phyloP scores from a whole-genome alignment of 2,329 filamentous ascomycete species.

The Niveomyces coronatus region DNA sequence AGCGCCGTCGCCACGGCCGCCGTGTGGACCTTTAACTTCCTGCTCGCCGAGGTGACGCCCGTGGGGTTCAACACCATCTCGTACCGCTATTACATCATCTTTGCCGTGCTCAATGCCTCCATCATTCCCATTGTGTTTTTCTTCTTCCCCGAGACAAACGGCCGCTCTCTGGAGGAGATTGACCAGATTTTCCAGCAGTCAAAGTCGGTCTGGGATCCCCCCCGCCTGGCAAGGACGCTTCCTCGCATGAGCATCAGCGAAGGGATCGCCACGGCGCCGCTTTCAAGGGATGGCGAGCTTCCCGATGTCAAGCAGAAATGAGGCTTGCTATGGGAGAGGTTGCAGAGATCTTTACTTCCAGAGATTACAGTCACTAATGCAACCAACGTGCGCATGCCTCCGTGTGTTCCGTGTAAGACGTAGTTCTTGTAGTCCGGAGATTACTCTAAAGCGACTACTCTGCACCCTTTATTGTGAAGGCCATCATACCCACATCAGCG shows the following conservation, averaged over 20 bases:
- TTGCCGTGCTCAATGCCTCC: conserved; percentile 28
- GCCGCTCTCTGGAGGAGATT: conserved; percentile 49
- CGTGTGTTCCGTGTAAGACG: too few relatives aligned
- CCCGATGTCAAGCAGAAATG: conserved; percentile 1
- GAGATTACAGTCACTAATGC: too few relatives aligned
- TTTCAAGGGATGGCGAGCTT: not conserved
- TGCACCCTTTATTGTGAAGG: too few relatives aligned
- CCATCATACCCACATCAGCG: too few relatives aligned
- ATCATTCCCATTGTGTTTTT: conserved; percentile 33
- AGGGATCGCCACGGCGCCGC: not conserved
- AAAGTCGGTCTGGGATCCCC: conserved; percentile 10
- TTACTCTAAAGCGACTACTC: too few relatives aligned
- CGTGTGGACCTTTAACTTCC: conserved; percentile 22
- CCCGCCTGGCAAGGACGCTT: conserved; percentile 4
- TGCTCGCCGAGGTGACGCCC: conserved; percentile 49
- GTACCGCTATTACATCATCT: conserved; percentile 35
- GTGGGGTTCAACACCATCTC: conserved; percentile 47
- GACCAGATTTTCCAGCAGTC: conserved; percentile 28
- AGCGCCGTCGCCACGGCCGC: conserved; percentile 39
- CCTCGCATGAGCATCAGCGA: conserved; percentile 2
- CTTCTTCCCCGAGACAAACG: conserved; percentile 33
- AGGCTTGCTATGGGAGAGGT: not conserved
- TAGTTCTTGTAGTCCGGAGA: too few relatives aligned
- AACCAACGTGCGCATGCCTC: too few relatives aligned
- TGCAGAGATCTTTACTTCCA: not conserved